Evolutionary conservation across 1,284 basidiomycete species (phyloP).

Genomic region (Leccinum proximum): DNA sequence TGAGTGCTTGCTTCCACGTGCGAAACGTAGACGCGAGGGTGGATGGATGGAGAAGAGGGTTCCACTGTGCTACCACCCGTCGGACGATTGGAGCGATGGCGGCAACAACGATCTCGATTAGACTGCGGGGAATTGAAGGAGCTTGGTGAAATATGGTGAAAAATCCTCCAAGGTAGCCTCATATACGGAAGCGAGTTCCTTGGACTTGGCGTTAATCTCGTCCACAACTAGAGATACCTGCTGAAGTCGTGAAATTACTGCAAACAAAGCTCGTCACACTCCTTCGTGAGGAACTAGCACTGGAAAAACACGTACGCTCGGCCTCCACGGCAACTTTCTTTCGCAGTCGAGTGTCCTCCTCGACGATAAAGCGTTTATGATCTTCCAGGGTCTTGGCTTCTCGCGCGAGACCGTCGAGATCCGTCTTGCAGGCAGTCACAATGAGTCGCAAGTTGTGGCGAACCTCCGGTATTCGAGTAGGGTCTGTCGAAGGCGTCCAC

Average conservation of each 20-base stretch:
- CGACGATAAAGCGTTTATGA: constrained; percentile 68
- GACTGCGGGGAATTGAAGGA: constrained; percentile 62
- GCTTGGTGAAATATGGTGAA: constrained; percentile 64
- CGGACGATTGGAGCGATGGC: constrained; percentile 83
- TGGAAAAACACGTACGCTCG: constrained; percentile 49
- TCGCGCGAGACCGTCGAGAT: constrained; percentile 84
- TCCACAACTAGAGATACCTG: constrained; percentile 71
- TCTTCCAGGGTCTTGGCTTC: constrained; percentile 87
- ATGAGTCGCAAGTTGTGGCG: constrained; percentile 93
- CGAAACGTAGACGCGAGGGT: constrained; percentile 63
- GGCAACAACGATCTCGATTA: constrained; percentile 80
- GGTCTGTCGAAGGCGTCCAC: constrained; percentile 85
- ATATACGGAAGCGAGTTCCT: constrained; percentile 57
- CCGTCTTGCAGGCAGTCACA: constrained; percentile 75
- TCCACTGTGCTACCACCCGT: constrained; percentile 65
- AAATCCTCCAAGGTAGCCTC: constrained; percentile 73
- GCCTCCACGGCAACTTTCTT: constrained; percentile 73
- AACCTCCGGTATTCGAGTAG: constrained; percentile 90
- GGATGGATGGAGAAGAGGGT: constrained; percentile 67
- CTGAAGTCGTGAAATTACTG: constrained; percentile 77
- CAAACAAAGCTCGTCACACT: constrained; percentile 15
- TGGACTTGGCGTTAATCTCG: constrained; percentile 63
- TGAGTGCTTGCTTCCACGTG: constrained; percentile 67
- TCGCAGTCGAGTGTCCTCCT: constrained; percentile 68
- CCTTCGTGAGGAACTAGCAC: not conserved